These are phyloP conservation scores for Monotropa hypopitys DNA, from an alignment of 179 eudicot genomes.

Conservation along the genomic window DNA sequence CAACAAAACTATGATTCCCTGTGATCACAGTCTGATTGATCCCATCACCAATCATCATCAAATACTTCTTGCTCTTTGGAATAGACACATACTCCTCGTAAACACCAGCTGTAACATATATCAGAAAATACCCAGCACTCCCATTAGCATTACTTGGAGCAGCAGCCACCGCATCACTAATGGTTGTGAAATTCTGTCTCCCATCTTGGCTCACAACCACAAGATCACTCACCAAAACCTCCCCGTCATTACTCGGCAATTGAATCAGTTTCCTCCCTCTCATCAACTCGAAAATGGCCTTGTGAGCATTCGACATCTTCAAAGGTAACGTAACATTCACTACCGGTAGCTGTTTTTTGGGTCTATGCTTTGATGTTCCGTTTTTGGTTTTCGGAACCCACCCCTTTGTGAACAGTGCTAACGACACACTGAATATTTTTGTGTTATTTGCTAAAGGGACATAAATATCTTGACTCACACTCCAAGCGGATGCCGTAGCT, in stretches of 20 bases:
- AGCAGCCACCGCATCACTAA: slow-evolving; percentile 28
- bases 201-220: slow-evolving; percentile 32
- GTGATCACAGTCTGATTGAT: slow-evolving; percentile 44
- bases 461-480: neutral
- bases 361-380: neutral
- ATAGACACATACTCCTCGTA: slow-evolving; percentile 10
- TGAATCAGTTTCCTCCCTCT: neutral
- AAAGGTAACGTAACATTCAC: neutral
- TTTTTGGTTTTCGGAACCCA: slow-evolving; percentile 10
- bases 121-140: slow-evolving; percentile 20
- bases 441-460: slow-evolving; percentile 12
- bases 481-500: neutral
- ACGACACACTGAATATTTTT: slow-evolving; percentile 21
- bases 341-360: neutral
- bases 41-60: slow-evolving; percentile 56
- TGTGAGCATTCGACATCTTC: neutral
- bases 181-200: slow-evolving; percentile 24
- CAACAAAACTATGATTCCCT: slow-evolving; percentile 32
- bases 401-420: slow-evolving; percentile 23
- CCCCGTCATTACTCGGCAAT: neutral
- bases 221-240: slow-evolving; percentile 15
- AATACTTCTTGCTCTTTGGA: slow-evolving; percentile 17
- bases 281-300: neutral
- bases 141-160: neutral
- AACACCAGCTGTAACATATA: slow-evolving; percentile 12